phyloP scores from a whole-genome alignment of 306 rosid genomes.

The Biancaea sappan region DNA sequence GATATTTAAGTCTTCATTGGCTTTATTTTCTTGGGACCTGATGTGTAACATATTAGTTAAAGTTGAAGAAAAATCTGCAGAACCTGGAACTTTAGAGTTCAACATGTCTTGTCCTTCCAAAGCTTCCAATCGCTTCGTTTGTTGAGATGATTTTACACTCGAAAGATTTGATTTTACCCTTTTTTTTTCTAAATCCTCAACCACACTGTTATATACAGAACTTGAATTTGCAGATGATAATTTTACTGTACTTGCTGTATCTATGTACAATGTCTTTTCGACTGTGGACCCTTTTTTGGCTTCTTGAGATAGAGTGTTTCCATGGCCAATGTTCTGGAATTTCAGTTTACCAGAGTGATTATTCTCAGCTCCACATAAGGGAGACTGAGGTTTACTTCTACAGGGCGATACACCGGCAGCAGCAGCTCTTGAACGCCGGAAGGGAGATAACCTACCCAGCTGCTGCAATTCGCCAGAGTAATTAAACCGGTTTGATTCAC shows the following conservation, averaged over 20 bases:
- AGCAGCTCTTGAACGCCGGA: constrained; percentile 52
- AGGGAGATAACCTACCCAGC: constrained; percentile 61
- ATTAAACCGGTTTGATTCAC: constrained; percentile 54
- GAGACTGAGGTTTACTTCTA: constrained; percentile 55
- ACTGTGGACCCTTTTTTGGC: constrained; percentile 42
- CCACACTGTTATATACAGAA: constrained; percentile 36
- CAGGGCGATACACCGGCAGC: constrained; percentile 57
- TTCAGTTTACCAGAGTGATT: constrained; percentile 34
- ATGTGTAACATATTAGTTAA: constrained; percentile 30
- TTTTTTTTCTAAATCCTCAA: constrained; percentile 25
- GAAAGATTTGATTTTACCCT: constrained; percentile 31
- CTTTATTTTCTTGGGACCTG: constrained; percentile 38
- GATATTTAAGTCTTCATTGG: constrained; percentile 33
- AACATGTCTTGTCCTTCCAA: constrained; percentile 27
- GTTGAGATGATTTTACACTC: constrained; percentile 44
- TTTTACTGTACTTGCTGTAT: constrained; percentile 53
- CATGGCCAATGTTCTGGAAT: constrained; percentile 28
- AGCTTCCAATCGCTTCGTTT: constrained; percentile 43
- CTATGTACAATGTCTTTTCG: constrained; percentile 75
- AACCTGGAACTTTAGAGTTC: constrained; percentile 35
- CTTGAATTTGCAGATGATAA: constrained; percentile 40
- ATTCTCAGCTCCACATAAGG: constrained; percentile 42
- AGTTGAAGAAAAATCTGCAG: constrained; percentile 30
- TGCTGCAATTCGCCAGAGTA: constrained; percentile 61
- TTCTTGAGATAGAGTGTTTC: constrained; percentile 38